A percentile compares a stretch with the other conserved stretches of the same genome.
phyloP scores from a whole-genome alignment of 2,329 filamentous ascomycete species.

The Metarhizium guizhouense region DNA sequence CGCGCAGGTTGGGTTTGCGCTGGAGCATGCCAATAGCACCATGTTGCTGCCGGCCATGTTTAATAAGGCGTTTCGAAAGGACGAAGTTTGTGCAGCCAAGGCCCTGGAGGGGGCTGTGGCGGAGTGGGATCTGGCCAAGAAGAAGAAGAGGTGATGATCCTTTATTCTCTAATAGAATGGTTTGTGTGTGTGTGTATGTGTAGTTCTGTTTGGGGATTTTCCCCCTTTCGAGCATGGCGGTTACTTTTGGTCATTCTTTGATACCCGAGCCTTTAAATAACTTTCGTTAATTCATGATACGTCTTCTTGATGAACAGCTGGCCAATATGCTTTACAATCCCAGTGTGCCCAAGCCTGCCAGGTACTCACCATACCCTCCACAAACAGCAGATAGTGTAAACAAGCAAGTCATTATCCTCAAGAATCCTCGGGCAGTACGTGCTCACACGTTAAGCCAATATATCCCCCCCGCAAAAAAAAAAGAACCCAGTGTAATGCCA shows the following conservation, averaged over 20 bases:
- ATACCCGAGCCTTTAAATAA: background rate
- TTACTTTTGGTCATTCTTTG: conserved; percentile 1
- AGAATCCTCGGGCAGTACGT: too few species aligned
- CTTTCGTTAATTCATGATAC: too few species aligned
- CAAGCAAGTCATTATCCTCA: too few species aligned
- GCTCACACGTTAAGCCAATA: too few species aligned
- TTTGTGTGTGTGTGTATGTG: too few species aligned
- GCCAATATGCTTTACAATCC: too few species aligned
- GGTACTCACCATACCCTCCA: too few species aligned
- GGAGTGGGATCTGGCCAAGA: conserved; percentile 37
- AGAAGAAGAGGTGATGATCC: conserved; percentile 32
- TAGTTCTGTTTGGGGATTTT: background rate
- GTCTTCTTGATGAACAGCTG: too few species aligned
- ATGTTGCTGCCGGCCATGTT: conserved; percentile 55
- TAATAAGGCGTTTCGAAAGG: conserved; percentile 49
- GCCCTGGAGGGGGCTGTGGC: conserved; percentile 42
- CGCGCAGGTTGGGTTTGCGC: conserved; percentile 61
- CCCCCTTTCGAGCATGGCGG: background rate
- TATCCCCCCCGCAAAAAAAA: too few species aligned
- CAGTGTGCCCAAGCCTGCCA: too few species aligned
- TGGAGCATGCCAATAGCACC: conserved; percentile 66
- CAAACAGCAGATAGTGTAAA: too few species aligned
- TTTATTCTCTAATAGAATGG: background rate
- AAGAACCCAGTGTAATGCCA: too few species aligned
- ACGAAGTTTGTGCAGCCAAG: conserved; percentile 48